Evolutionary conservation across 2,329 filamentous ascomycete species (phyloP).

Genomic region (Fusarium sp.): DNA sequence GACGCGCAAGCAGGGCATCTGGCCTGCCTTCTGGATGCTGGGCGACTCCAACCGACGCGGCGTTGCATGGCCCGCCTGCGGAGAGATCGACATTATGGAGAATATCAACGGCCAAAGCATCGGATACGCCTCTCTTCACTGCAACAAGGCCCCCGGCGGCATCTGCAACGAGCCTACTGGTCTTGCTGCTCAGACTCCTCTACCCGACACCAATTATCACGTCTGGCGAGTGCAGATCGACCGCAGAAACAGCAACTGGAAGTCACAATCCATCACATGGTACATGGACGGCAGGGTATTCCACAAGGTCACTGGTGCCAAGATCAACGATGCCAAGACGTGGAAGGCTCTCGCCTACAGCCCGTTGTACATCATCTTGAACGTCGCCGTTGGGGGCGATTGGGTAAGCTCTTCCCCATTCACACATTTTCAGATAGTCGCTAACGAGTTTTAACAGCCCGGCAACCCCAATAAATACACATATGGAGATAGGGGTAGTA

Average conservation of each 20-base stretch:
- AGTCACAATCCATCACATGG: slow-evolving; percentile 64
- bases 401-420: slow-evolving; percentile 55
- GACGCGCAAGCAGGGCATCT: slow-evolving; percentile 64
- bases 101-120: slow-evolving; percentile 62
- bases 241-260: slow-evolving; percentile 58
- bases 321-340: slow-evolving; percentile 58
- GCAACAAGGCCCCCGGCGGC: slow-evolving; percentile 58
- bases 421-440: background rate
- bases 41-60: slow-evolving; percentile 62
- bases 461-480: slow-evolving; percentile 62
- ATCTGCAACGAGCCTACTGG: slow-evolving; percentile 65
- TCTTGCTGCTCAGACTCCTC: slow-evolving; percentile 47
- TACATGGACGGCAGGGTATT: slow-evolving; percentile 59
- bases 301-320: slow-evolving; percentile 56
- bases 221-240: slow-evolving; percentile 64
- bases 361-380: slow-evolving; percentile 65
- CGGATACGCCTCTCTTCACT: slow-evolving; percentile 65
- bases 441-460: slow-evolving; percentile 51
- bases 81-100: slow-evolving; percentile 70
- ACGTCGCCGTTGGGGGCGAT: slow-evolving; percentile 66
- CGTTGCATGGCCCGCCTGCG: slow-evolving; percentile 63
- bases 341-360: slow-evolving; percentile 64
- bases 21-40: slow-evolving; percentile 71
- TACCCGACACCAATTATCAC: slow-evolving; percentile 59
- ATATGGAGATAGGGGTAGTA: slow-evolving; percentile 57